Percentiles rank a stretch among this genome's conserved stretches.
Evolutionary conservation across 495 filamentous ascomycete genomes (phyloP).

Genomic region (Staphylotrichum tortipilum): DNA sequence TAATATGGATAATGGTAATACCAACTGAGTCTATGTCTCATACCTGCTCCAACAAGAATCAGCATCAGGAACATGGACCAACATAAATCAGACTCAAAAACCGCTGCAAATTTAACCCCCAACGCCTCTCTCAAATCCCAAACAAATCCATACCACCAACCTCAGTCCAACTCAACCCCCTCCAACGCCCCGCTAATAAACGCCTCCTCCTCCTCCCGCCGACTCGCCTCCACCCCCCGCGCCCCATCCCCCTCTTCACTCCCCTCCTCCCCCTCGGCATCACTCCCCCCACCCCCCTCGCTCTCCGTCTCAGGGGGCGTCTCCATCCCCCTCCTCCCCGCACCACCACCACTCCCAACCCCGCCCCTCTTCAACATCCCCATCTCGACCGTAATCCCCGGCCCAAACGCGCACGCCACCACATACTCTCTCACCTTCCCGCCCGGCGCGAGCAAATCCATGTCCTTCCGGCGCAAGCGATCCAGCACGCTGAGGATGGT

Average conservation of each 20-base stretch:
- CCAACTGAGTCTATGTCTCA: too few species aligned
- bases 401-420: constrained; percentile 58
- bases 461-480: constrained; percentile 47
- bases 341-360: not conserved
- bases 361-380: constrained; percentile 45
- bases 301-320: constrained; percentile 42
- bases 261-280: constrained; percentile 24
- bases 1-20: too few species aligned
- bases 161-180: constrained; percentile 37
- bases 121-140: not conserved
- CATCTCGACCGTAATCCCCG: constrained; percentile 57
- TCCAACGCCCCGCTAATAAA: constrained; percentile 37
- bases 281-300: constrained; percentile 29
- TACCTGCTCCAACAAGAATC: too few species aligned
- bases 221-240: not conserved
- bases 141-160: too few species aligned
- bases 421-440: constrained; percentile 40
- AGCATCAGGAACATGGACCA: too few species aligned
- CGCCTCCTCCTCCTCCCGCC: constrained; percentile 16
- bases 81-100: too few species aligned
- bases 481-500: constrained; percentile 55
- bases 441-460: constrained; percentile 39
- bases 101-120: too few species aligned
- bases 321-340: constrained; percentile 20
- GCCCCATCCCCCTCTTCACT: constrained; percentile 18